Base-by-base conservation (phyloP, 202 grass and related monocot genomes). In the Dendrocalamus latiflorus region DNA sequence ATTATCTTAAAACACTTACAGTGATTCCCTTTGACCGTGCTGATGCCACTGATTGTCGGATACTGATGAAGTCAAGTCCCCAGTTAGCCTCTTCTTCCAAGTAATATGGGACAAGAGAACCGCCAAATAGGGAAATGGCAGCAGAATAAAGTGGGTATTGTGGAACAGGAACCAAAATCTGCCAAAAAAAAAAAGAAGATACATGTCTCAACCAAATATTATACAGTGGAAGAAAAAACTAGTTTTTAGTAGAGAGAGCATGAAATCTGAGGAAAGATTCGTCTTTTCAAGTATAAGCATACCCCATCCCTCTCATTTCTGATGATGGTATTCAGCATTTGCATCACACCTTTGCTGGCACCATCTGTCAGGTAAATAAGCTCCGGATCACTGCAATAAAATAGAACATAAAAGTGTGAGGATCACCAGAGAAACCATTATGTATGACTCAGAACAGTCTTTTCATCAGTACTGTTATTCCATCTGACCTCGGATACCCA, bases 91-190 rank as follows among this genome's bases (percentile, higher is more conserved):
- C 91, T 70, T 99, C 96, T 87, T 92, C 93, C 55, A 99, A 89
- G 89, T 94, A 99, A 77, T 99, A 99, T 0, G 97, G 97, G 7
- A 99, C 97, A 68, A 99, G 91, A 64, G 93, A 81, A 68, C 97
- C 97, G 74, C 97, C 93, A 80, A 45, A 91, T 44, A 99, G 86
- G 22, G 93, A 83, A 82, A 99, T 99, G 47, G 97, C 71, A 73
- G 97, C 93, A 74, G 97, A 99, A 81, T 99, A 99, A 67, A 99
- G 97, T 50, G 97, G 97, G 75, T 99, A 99, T 60, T 99, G 97
- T 66, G 97, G 97, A 63, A 99, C 97, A 63, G 97, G 97, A 72
- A 99, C 97, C 76, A 99, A 89, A 85, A 99, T 99, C 97, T 99
- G 87, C 34, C 54, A 84, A 57, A 37, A 39, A 72, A 84, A 28